A percentile compares a stretch with the other conserved stretches of the same genome.
Evolutionary conservation across 805 yeast species (phyloP).

Genomic region (Cyberlindnera veronae): DNA sequence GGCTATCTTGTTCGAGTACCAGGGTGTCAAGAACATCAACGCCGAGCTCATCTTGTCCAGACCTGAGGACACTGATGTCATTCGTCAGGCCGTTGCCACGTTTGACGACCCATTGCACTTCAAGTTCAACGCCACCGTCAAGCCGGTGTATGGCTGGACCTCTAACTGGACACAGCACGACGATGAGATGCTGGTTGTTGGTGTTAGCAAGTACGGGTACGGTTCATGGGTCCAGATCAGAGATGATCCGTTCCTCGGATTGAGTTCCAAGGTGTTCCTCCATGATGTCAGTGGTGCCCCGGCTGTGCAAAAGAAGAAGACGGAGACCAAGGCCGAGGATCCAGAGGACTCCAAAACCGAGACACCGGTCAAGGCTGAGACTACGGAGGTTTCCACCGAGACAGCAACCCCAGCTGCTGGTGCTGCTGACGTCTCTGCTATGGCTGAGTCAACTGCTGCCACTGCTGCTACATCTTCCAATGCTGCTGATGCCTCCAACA

Average conservation of each 20-base stretch:
- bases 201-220: constrained; percentile 89
- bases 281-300: constrained; percentile 40
- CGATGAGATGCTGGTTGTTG: constrained; percentile 83
- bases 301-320: constrained; percentile 31
- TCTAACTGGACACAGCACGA: constrained; percentile 82
- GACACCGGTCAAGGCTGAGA: constrained; percentile 6
- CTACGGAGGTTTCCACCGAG: not conserved
- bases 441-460: too few relatives aligned
- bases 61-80: constrained; percentile 75
- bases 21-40: constrained; percentile 82
- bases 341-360: not conserved
- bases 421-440: too few relatives aligned
- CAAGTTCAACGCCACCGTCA: constrained; percentile 58
- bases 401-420: not conserved
- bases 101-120: constrained; percentile 61
- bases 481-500: constrained; percentile 1
- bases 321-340: constrained; percentile 1
- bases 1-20: constrained; percentile 85
- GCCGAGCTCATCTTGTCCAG: constrained; percentile 84
- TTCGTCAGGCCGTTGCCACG: constrained; percentile 51
- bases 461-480: not conserved
- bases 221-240: constrained; percentile 94
- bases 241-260: constrained; percentile 89
- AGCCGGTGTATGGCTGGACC: constrained; percentile 87
- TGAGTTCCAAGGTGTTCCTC: constrained; percentile 80